Evolutionary conservation across 768 basidiomycete species (phyloP), one percentile per base, ranked within the genome.

Genomic region (Leccinum subgranulosum): DNA sequence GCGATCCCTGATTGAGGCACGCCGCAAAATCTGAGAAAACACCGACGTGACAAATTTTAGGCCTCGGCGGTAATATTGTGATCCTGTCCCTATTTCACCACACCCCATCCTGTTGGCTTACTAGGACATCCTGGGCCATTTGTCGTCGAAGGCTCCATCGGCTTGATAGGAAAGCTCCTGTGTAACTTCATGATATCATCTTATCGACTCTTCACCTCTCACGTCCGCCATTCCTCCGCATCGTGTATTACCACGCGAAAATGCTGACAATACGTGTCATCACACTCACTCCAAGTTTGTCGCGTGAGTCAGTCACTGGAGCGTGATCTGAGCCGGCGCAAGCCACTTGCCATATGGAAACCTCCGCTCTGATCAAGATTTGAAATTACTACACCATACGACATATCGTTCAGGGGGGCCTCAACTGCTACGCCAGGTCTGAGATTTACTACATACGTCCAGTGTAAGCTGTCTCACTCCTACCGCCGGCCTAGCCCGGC

Each of bases 311-410:
- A 23, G 39, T 41, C 11, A 43, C 39, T 43, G 41, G 41, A 43
- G 39, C 39, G 27, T 7, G 5, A 47, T 31, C 25, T 8, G 11
- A 53, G 11, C 45, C 9, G 60, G 60, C 60, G 61, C 14, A 61
- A 14, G 33, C 15, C 19, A 12, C 39, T 33, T 63, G n/a, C 56
- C 29, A 48, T 45, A 59, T n/a, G 19, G 28, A 36, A 45, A 34
- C 29, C 3, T 41, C 48, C 48, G 43, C 29, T 10, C 58, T 19
- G 53, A 23, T 12, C 28, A 36, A 8, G 36, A 29, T 49, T 55
- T 63, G 41, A 64, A 63, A 63, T 59, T 41, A 6, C 10, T 10
- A 28, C 15, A 62, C 17, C 23, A 27, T n/a, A 34, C 31, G 23
- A 45, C 29, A 23, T 25, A 21, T 29, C 36, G 10, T 23, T 29